Evolutionary conservation across 768 basidiomycete species (phyloP), one percentile per base, ranked within the genome.

Genomic region (Kondoa subrosea): DNA sequence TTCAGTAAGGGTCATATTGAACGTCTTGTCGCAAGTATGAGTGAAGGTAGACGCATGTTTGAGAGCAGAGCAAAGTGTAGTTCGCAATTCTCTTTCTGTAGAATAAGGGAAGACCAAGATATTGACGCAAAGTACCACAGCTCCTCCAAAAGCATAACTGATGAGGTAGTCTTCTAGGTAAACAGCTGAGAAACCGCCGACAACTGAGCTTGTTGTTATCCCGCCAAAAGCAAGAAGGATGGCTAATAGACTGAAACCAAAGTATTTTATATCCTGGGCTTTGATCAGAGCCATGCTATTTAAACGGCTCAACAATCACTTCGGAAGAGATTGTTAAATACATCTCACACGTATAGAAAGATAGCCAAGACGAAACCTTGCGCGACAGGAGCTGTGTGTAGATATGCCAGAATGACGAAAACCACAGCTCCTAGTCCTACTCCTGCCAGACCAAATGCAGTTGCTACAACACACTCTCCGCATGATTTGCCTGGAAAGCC

Each of bases 341-440:
- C n/a, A n/a, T 59, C 31, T 59, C 26, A 59, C 31, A 32, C 34
- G 59, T 76, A 77, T n/a, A 77, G 70, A 33, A 76, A 63, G 31
- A 73, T 26, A 21, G 70, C 73, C 56, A 76, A 76, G 1, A 76
- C 70, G 57, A 77, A 71, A 21, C 72, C 77, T 60, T 77, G 77
- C 0, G 75, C 75, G 56, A 76, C 74, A 25, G 71, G 73, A 30
- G 71, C 71, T 61, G 57, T 57, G 21, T 63, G 68, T 16, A 77
- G 70, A 32, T 77, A 72, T 26, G 76, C 76, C 0, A 77, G 70
- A 17, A 77, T 74, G 3, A 74, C 66, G 68, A 77, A 78, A 68
- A 66, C 67, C 1, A 70, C 40, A 4, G 72, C 66, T 4, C 74
- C 74, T 1, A 75, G 33, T 0, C 68, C 67, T 1, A 75, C 66